phyloP scores from a whole-genome alignment of 306 rosid genomes.

The Hippophae gyantsensis region DNA sequence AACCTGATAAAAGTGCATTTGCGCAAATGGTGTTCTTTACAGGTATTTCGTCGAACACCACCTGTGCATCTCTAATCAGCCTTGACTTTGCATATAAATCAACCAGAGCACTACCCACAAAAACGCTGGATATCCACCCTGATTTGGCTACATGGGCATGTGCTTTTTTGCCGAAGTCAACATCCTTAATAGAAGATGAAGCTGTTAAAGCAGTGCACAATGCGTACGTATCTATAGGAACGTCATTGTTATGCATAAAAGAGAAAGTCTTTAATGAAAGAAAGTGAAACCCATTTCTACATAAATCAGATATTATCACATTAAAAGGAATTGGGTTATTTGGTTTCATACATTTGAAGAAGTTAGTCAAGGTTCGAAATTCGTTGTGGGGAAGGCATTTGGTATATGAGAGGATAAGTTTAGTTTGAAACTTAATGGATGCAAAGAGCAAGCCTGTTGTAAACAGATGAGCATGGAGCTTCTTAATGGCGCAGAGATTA shows the following conservation, averaged over 20 bases:
- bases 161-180: constrained; percentile 36
- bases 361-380: constrained; percentile 20
- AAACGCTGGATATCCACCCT: constrained; percentile 60
- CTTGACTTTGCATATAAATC: constrained; percentile 41
- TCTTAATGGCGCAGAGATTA: constrained; percentile 34
- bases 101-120: constrained; percentile 67
- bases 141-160: constrained; percentile 46
- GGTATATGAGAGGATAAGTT: constrained; percentile 37
- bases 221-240: constrained; percentile 56
- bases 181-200: constrained; percentile 32
- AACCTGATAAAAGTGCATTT: constrained; percentile 59
- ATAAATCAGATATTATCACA: constrained; percentile 34
- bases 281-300: constrained; percentile 35
- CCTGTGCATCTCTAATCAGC: constrained; percentile 35
- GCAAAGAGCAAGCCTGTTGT: constrained; percentile 34
- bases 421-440: constrained; percentile 31
- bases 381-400: constrained; percentile 18
- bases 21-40: constrained; percentile 51
- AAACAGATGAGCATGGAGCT: constrained; percentile 47
- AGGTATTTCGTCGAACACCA: constrained; percentile 73
- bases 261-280: constrained; percentile 41
- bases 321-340: constrained; percentile 41
- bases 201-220: constrained; percentile 56
- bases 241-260: constrained; percentile 47
- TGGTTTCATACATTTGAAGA: constrained; percentile 50